A percentile compares a stretch with the other conserved stretches of the same genome.
Evolutionary conservation across 1,284 basidiomycete genomes (phyloP).

Genomic region (Malassezia nana): DNA sequence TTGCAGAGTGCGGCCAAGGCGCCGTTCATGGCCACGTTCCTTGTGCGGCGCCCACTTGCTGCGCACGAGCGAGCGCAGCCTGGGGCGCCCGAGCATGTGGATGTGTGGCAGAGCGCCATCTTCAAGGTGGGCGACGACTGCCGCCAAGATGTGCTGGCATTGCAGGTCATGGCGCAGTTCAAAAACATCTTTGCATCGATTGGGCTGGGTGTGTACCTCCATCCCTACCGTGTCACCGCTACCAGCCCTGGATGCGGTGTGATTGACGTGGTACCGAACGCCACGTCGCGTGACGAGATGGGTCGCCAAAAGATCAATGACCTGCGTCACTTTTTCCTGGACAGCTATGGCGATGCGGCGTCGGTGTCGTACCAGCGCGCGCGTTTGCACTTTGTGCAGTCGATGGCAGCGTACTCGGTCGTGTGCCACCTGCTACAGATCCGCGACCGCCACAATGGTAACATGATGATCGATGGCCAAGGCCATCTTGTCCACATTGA

Average conservation of each 20-base stretch:
- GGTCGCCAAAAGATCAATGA: conserved; percentile 96
- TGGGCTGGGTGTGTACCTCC: conserved; percentile 83
- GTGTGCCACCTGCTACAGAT: conserved; percentile 95
- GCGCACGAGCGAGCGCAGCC: conserved; percentile 42
- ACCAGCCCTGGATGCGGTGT: conserved; percentile 97
- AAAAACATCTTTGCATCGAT: conserved; percentile 86
- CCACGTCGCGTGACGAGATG: conserved; percentile 98
- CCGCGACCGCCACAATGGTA: conserved; percentile 95
- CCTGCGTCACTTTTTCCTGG: conserved; percentile 83
- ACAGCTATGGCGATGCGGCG: conserved; percentile 83
- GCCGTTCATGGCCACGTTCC: conserved; percentile 99
- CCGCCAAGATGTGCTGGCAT: conserved; percentile 87
- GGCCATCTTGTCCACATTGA: conserved; percentile 94
- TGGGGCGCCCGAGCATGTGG: conserved; percentile 27
- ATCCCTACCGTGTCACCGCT: conserved; percentile 92
- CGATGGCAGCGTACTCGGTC: conserved; percentile 98
- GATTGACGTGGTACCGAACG: conserved; percentile 95
- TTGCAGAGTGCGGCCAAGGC: conserved; percentile 97
- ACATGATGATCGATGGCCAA: conserved; percentile 92
- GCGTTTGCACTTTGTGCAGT: conserved; percentile 90
- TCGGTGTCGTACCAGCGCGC: conserved; percentile 83
- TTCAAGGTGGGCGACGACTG: conserved; percentile 99
- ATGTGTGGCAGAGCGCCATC: conserved; percentile 95
- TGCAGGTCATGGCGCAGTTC: conserved; percentile 98
- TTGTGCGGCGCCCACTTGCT: conserved; percentile 57